Base-by-base conservation (phyloP, 345 rosid genomes). In the Eucalyptus tenuipes region DNA sequence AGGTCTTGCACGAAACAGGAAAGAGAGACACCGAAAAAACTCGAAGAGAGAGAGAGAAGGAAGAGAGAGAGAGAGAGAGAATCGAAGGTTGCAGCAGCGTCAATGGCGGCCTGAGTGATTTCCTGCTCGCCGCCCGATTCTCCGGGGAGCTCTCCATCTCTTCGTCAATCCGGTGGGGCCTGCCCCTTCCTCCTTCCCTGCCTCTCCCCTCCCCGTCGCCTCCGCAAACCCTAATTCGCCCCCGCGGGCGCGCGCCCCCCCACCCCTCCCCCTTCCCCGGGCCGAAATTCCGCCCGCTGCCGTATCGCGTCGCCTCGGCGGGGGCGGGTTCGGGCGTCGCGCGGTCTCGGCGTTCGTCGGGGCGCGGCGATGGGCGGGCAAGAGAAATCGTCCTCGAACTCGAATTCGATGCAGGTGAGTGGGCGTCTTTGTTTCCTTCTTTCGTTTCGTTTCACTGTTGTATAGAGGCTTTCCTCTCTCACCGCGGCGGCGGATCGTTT, bases 371-470 rank as follows among this genome's bases (percentile, higher is more conserved):
- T 98, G 99, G 99, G 97, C 94, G 96, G 94, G 47, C 95, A 90
- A 75, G 99, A 96, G 89, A 98, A 96, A 92, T 94, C 96, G 16
- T 96, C 95, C 91, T 88, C 95, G 53, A 94, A 92, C 90, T 89
- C 96, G 89, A 96, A 95, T 93, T 90, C 98, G 94, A 92, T 98
- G 98, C 99, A 97, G 98, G 99, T 96, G 8, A 88, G 95, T 66
- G 84, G 25, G 20, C 10, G 10, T 13, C 18, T 75, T 33, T 13
- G 22, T 59, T 31, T 68, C 10, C 29, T 31, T 15, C 40, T 87
- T 9, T 37, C 75, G 31, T 85, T 31, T 59, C 89, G 87, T 89
- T 79, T 44, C 90, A 91, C 91, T 89, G 86, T 81, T 89, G 88
- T 61, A 88, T 81, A 82, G 87, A 79, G 50, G 55, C 53, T 31